Conservation (phyloP, 2,329 filamentous ascomycete species). For the Colletotrichum euphorbiae region DNA sequence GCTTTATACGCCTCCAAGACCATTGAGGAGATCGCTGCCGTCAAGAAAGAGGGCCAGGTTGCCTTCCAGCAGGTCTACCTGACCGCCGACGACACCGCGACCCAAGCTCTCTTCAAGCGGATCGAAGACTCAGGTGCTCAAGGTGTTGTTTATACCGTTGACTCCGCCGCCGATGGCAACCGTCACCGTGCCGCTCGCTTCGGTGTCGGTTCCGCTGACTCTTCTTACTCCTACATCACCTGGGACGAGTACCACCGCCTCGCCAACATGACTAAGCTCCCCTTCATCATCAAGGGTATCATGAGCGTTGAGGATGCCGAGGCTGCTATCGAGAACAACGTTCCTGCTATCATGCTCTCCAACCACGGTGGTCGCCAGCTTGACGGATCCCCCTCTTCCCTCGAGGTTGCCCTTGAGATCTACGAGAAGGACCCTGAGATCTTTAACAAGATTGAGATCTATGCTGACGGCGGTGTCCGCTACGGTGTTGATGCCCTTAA, state of each 20-base stretch:
- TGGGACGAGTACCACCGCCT: constrained; percentile 54
- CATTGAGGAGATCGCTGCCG: constrained; percentile 53
- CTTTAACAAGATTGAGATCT: constrained; percentile 54
- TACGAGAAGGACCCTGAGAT: constrained; percentile 51
- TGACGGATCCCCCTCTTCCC: constrained; percentile 52
- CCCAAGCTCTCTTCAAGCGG: constrained; percentile 46
- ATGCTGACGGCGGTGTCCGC: constrained; percentile 57
- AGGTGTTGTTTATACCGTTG: constrained; percentile 54
- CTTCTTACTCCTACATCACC: constrained; percentile 37
- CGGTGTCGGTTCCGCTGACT: constrained; percentile 51
- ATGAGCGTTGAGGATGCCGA: constrained; percentile 51
- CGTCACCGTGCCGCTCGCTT: constrained; percentile 55
- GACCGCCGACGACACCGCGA: constrained; percentile 49
- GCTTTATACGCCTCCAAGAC: constrained; percentile 49
- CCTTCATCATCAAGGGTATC: constrained; percentile 56
- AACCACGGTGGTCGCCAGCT: constrained; percentile 59
- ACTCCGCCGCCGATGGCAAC: constrained; percentile 54
- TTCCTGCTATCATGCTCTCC: constrained; percentile 53
- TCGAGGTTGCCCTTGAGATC: constrained; percentile 55
- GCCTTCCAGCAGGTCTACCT: constrained; percentile 54
- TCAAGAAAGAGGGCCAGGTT: constrained; percentile 51
- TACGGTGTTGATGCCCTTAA: constrained; percentile 58
- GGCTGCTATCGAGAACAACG: constrained; percentile 49
- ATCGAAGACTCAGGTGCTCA: constrained; percentile 50
- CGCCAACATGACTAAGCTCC: constrained; percentile 50